Percentiles rank a stretch among this genome's conserved stretches.
Conservation (phyloP, 176 grass and related monocot species). For the Carex parvula region DNA sequence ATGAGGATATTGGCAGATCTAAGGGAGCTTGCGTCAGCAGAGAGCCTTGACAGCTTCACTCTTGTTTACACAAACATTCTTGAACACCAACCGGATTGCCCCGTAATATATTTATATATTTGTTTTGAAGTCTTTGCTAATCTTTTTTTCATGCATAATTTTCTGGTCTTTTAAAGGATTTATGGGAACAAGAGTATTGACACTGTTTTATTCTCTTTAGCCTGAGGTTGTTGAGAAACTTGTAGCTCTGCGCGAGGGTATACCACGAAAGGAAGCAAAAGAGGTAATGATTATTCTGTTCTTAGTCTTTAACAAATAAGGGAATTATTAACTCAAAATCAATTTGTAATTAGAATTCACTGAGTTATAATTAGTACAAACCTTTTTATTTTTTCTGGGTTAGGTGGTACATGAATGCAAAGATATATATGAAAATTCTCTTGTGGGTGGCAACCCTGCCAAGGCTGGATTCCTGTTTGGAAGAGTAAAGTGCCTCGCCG, state of each 20-base stretch:
- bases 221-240: conserved; percentile 99
- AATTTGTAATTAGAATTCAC: neutral
- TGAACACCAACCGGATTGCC: conserved; percentile 98
- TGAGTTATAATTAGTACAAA: neutral
- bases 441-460: conserved; percentile 64
- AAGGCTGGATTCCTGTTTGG: conserved; percentile 88
- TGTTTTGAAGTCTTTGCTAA: neutral
- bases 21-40: conserved; percentile 94
- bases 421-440: conserved; percentile 86
- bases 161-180: neutral
- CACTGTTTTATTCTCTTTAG: conserved; percentile 33
- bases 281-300: conserved; percentile 47
- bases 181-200: conserved; percentile 26
- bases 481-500: conserved; percentile 75
- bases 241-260: conserved; percentile 83
- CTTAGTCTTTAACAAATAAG: neutral
- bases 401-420: conserved; percentile 99
- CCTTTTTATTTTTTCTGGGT: conserved; percentile 29
- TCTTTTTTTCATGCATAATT: neutral
- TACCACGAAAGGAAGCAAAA: conserved; percentile 93
- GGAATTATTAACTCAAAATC: neutral
- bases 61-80: conserved; percentile 97
- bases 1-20: conserved; percentile 91
- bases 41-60: conserved; percentile 96
- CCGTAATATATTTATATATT: conserved; percentile 52